Conservation (phyloP, 106 monocot species). For the Acanthochlamys bracteata region DNA sequence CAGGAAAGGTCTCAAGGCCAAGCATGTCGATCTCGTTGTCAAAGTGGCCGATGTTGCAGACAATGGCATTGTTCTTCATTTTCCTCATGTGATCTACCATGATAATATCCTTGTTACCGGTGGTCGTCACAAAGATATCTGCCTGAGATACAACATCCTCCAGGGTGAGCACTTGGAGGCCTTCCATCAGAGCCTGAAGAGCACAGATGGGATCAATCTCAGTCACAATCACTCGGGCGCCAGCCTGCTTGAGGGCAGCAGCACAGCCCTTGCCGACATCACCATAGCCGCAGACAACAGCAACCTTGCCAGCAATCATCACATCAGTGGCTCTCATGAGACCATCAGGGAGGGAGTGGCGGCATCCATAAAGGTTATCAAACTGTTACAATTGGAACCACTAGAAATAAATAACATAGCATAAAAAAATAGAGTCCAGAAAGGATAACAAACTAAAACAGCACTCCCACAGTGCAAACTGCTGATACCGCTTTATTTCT, state of each 20-base stretch:
- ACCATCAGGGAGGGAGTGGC: conserved; percentile 82
- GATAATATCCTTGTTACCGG: conserved; percentile 97
- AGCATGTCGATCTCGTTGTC: conserved; percentile 93
- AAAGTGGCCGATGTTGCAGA: conserved; percentile 93
- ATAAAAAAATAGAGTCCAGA: neutral
- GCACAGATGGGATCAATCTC: conserved; percentile 93
- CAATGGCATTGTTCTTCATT: conserved; percentile 99
- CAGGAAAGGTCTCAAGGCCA: conserved; percentile 74
- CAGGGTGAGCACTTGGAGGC: conserved; percentile 58
- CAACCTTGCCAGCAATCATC: conserved; percentile 93
- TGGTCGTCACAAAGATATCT: conserved; percentile 83
- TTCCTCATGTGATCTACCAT: conserved; percentile 90
- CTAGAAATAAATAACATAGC: neutral
- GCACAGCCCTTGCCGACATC: conserved; percentile 88
- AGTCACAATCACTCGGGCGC: conserved; percentile 71
- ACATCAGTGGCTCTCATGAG: conserved; percentile 86
- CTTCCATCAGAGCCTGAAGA: conserved; percentile 86
- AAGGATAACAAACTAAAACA: neutral
- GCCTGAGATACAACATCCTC: conserved; percentile 62
- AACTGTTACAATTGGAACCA: conserved; percentile 27
- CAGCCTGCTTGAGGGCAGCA: conserved; percentile 80
- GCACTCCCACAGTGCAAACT: no score
- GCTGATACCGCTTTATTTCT: no score
- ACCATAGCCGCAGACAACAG: conserved; percentile 70
- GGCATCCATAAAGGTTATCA: conserved; percentile 85